A percentile compares a stretch with the other conserved stretches of the same genome.
These are phyloP conservation scores for Wallacemonas rigidus DNA, from an alignment of 208 protist species.

Conservation along the genomic window DNA sequence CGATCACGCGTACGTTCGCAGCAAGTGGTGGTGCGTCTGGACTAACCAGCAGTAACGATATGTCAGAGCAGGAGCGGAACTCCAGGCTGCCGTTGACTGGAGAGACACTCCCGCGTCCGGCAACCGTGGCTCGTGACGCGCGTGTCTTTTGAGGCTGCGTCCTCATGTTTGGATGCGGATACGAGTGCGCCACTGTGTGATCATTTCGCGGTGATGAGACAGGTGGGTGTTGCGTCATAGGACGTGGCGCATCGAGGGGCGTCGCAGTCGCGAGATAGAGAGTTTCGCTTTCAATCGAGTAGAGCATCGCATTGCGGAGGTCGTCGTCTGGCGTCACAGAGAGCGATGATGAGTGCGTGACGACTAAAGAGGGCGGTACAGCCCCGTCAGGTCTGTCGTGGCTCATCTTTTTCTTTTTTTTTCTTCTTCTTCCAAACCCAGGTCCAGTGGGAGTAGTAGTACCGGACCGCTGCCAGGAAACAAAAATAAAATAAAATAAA, in stretches of 20 bases:
- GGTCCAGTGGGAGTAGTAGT: no score
- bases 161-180: no score
- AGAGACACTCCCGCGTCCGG: neutral
- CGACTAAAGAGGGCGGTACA: neutral
- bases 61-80: neutral
- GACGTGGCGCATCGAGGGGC: neutral
- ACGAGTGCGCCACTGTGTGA: neutral
- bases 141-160: no score
- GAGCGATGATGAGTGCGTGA: neutral
- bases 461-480: no score
- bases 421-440: neutral
- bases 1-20: no score
- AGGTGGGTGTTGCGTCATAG: neutral
- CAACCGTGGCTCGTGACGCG: neutral
- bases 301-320: neutral
- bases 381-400: no score
- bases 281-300: constrained; percentile 1
- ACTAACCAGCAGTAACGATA: neutral
- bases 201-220: neutral
- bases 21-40: no score
- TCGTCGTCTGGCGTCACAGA: neutral
- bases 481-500: no score
- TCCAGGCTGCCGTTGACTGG: neutral
- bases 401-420: constrained; percentile 8
- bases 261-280: constrained; percentile 1